Conservation (phyloP, 768 basidiomycete genomes). For the Exidia glandulosa region DNA sequence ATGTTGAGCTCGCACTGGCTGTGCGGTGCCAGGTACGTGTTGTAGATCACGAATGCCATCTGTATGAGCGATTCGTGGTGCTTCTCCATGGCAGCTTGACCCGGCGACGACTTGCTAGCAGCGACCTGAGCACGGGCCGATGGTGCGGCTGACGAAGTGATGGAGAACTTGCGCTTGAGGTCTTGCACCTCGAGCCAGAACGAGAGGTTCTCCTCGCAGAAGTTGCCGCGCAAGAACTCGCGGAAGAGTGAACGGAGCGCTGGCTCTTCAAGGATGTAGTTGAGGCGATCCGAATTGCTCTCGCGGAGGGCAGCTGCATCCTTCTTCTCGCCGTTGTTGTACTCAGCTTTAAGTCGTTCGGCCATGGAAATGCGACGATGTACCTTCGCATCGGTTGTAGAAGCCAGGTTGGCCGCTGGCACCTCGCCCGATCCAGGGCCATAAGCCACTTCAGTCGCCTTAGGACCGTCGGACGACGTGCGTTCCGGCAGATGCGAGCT, state of each 20-base stretch:
- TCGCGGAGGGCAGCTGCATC: slow-evolving; percentile 50
- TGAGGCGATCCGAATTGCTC: slow-evolving; percentile 84
- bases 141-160: slow-evolving; percentile 78
- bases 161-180: slow-evolving; percentile 92
- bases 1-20: slow-evolving; percentile 97
- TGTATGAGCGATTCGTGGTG: slow-evolving; percentile 93
- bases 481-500: neutral
- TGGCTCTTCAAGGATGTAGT: slow-evolving; percentile 88
- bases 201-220: slow-evolving; percentile 95
- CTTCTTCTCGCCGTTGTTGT: slow-evolving; percentile 38
- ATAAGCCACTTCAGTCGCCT: slow-evolving; percentile 6
- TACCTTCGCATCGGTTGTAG: slow-evolving; percentile 49
- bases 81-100: slow-evolving; percentile 72
- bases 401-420: slow-evolving; percentile 39
- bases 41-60: slow-evolving; percentile 88
- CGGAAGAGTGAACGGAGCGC: slow-evolving; percentile 82
- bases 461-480: neutral
- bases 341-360: slow-evolving; percentile 52
- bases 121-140: slow-evolving; percentile 27
- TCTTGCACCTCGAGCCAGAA: slow-evolving; percentile 98
- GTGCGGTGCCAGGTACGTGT: slow-evolving; percentile 90
- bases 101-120: slow-evolving; percentile 32
- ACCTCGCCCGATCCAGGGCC: slow-evolving; percentile 4
- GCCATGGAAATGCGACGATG: slow-evolving; percentile 71
- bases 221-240: slow-evolving; percentile 87